Percentiles rank a stretch among this genome's conserved stretches.
Conservation (phyloP, 2,329 filamentous ascomycete genomes). For the Calonectria honghensis region DNA sequence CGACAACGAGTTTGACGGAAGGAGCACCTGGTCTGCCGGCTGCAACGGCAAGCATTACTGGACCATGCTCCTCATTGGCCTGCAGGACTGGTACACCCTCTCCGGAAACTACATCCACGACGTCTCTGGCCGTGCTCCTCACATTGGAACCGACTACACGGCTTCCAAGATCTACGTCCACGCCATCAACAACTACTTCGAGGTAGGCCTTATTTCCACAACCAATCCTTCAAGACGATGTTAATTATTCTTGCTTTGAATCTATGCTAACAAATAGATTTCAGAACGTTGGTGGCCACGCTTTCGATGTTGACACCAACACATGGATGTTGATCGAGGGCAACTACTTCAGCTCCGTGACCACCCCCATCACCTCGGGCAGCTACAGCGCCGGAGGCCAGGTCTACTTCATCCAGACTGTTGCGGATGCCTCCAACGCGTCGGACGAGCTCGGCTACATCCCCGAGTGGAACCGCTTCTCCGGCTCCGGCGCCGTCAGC, state of each 20-base stretch:
- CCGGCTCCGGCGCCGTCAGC: slow-evolving; percentile 35
- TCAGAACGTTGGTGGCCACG: slow-evolving; percentile 67
- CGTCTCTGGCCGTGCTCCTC: slow-evolving; percentile 73
- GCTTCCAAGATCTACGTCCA: slow-evolving; percentile 69
- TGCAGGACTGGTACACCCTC: slow-evolving; percentile 63
- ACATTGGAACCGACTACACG: slow-evolving; percentile 66
- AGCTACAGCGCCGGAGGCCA: slow-evolving; percentile 45
- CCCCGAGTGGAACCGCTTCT: slow-evolving; percentile 35
- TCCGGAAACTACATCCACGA: slow-evolving; percentile 77
- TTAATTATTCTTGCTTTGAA: not conserved
- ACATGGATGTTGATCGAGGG: slow-evolving; percentile 72
- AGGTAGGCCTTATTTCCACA: slow-evolving; percentile 41
- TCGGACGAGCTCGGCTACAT: slow-evolving; percentile 11
- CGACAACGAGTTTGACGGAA: slow-evolving; percentile 75
- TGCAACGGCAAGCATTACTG: slow-evolving; percentile 77
- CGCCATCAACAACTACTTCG: slow-evolving; percentile 77
- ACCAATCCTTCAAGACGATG: too few species aligned
- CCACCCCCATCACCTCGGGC: slow-evolving; percentile 54
- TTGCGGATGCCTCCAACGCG: slow-evolving; percentile 45
- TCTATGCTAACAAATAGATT: not conserved
- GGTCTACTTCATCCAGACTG: slow-evolving; percentile 53
- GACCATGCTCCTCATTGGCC: slow-evolving; percentile 72
- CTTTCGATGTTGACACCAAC: slow-evolving; percentile 69
- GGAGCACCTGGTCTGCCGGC: slow-evolving; percentile 70
- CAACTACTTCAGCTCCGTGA: slow-evolving; percentile 74